Evolutionary conservation across 2,329 filamentous ascomycete genomes (phyloP), one percentile per base, ranked within the genome.

Genomic region (Diaporthe citrichinensis): DNA sequence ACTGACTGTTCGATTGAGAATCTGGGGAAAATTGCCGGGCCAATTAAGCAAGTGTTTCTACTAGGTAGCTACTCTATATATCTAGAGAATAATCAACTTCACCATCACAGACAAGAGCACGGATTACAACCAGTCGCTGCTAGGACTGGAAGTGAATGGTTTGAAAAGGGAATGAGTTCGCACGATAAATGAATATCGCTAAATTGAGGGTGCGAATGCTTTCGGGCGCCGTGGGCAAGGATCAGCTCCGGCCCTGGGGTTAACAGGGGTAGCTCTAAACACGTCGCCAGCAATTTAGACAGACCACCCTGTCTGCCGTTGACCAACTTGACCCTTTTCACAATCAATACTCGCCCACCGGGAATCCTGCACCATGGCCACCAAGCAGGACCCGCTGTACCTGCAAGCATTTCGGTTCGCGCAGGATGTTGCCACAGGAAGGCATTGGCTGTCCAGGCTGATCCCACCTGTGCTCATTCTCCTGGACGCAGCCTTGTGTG

Each of bases 401-500:
- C 72, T 78, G 14, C 80, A 80, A 69, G 81, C 82, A 23, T 74
- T 82, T 41, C 79, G 78, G 59, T 74, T 85, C 20, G 85, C 79
- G 2, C 79, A 85, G 6, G 86, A 90, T 75, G 79, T 90, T 28
- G 85, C 86, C 76, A 87, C 84, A 69, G 88, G 89, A 36, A 86
- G 85, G 5, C 87, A 90, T 82, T 80, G 81, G 15, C 84, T 91
- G 65, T 89, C 90, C 10, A 84, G 82, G 76, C 81, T 88, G 53
- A 80, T 92, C 39, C 86, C 92, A 8, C 89, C 92, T 0, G 85
- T 92, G 4, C 87, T 98, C 8, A 87, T 97, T 78, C 82, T 93
- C 44, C 87, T 90, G 72, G 96, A 98, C 81, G 92, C 91, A 10
- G 84, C 90, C 25, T 89, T 98, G 31, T 97, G 94, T 83, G 89